Conservation (phyloP, 2,329 filamentous ascomycete genomes). For the Phialophora verrucosa region DNA sequence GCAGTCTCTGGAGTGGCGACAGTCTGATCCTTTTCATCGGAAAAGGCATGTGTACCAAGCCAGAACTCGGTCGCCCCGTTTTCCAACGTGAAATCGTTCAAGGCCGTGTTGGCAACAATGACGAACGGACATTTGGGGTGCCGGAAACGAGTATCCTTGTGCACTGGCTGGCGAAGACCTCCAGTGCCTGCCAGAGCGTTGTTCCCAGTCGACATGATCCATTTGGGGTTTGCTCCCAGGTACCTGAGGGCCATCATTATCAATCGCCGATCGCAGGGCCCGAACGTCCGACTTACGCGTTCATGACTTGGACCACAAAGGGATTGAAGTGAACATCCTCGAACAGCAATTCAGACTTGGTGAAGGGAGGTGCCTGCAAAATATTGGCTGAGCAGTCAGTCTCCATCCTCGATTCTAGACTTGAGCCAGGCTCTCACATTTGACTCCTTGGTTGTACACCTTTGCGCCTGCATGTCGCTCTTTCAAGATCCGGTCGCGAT, state of each 20-base stretch:
- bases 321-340: constrained; percentile 52
- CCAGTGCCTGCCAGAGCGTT: constrained; percentile 47
- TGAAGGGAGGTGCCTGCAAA: constrained; percentile 48
- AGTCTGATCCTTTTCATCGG: constrained; percentile 44
- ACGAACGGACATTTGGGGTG: constrained; percentile 49
- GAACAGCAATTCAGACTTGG: constrained; percentile 43
- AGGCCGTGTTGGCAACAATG: constrained; percentile 49
- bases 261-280: neutral
- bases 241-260: constrained; percentile 41
- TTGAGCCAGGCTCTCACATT: constrained; percentile 38
- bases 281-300: constrained; percentile 42
- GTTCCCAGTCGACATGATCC: constrained; percentile 51
- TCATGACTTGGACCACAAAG: constrained; percentile 50
- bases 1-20: constrained; percentile 36
- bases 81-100: constrained; percentile 45
- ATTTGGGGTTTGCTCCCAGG: constrained; percentile 49
- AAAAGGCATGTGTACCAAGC: constrained; percentile 49
- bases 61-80: constrained; percentile 52
- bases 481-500: constrained; percentile 42
- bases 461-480: constrained; percentile 28
- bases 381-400: constrained; percentile 45
- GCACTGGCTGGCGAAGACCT: constrained; percentile 47
- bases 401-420: neutral
- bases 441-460: constrained; percentile 47
- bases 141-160: constrained; percentile 48